Conservation (phyloP, 257 asterid species). For the Eucommia ulmoides region DNA sequence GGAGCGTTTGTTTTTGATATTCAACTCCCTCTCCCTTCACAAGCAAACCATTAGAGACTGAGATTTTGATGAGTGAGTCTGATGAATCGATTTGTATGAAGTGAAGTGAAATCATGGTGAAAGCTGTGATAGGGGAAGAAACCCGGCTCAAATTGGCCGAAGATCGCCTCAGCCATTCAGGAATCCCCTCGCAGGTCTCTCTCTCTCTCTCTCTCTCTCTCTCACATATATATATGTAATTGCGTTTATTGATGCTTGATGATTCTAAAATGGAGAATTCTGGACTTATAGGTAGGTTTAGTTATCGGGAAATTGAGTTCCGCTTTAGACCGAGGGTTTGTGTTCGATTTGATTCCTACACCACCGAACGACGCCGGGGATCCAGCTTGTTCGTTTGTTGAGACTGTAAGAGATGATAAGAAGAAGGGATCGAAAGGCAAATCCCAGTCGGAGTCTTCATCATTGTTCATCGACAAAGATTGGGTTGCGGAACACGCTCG, state of each 20-base stretch:
- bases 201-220: not conserved
- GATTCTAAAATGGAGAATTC: not conserved
- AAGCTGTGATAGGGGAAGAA: not conserved
- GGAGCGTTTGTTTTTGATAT: too few species aligned
- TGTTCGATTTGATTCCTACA: slow-evolving; percentile 81
- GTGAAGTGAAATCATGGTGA: not conserved
- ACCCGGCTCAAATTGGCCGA: not conserved
- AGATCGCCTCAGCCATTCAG: not conserved
- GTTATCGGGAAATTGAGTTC: slow-evolving; percentile 75
- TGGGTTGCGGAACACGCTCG: slow-evolving; percentile 97
- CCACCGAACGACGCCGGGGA: slow-evolving; percentile 77
- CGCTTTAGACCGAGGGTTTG: slow-evolving; percentile 69
- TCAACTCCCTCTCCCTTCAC: too few species aligned
- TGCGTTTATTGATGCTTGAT: not conserved
- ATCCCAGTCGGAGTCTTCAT: slow-evolving; percentile 45
- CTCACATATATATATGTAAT: too few species aligned
- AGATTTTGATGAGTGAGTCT: too few species aligned
- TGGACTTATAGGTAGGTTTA: slow-evolving; percentile 60
- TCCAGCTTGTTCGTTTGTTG: slow-evolving; percentile 55
- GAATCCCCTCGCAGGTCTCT: not conserved
- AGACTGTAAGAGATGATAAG: slow-evolving; percentile 33
- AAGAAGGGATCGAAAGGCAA: slow-evolving; percentile 53
- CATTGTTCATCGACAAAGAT: slow-evolving; percentile 58
- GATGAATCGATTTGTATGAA: too few species aligned
- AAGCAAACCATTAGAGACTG: too few species aligned